Percentiles rank a stretch among this genome's conserved stretches.
These are phyloP conservation scores for Coemansia sp. DNA, from an alignment of 192 early-diverging fungal species.

Conservation along the genomic window DNA sequence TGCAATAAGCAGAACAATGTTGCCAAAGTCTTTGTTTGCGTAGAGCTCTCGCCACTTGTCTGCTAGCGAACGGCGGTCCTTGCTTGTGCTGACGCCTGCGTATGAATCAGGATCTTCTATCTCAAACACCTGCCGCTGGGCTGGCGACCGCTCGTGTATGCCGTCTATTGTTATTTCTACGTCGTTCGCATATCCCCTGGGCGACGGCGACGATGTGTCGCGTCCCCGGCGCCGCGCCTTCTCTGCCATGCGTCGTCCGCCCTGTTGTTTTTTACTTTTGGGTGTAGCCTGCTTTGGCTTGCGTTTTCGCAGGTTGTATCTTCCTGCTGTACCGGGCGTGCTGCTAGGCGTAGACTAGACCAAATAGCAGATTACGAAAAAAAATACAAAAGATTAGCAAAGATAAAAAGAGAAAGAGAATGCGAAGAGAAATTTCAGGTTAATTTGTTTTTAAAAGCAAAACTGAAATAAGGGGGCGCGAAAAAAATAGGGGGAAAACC, in stretches of 20 bases:
- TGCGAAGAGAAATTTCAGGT: neutral
- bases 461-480: neutral
- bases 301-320: constrained; percentile 5
- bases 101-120: constrained; percentile 48
- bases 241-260: constrained; percentile 22
- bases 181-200: constrained; percentile 21
- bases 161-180: constrained; percentile 44
- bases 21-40: constrained; percentile 57
- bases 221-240: constrained; percentile 34
- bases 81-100: constrained; percentile 1
- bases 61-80: constrained; percentile 2
- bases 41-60: constrained; percentile 40
- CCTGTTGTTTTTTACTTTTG: constrained; percentile 3
- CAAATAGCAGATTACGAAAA: neutral
- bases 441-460: neutral
- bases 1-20: constrained; percentile 55
- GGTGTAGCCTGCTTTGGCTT: constrained; percentile 1
- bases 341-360: neutral
- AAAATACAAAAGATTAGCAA: neutral
- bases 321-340: neutral
- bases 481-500: neutral
- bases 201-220: constrained; percentile 12
- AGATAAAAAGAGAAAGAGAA: constrained; percentile 3
- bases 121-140: constrained; percentile 41
- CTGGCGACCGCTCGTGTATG: constrained; percentile 24